A percentile compares a stretch with the other conserved stretches of the same genome.
These are phyloP conservation scores for Mycena albidolilacea DNA, from an alignment of 768 basidiomycete genomes.

Conservation along the genomic window DNA sequence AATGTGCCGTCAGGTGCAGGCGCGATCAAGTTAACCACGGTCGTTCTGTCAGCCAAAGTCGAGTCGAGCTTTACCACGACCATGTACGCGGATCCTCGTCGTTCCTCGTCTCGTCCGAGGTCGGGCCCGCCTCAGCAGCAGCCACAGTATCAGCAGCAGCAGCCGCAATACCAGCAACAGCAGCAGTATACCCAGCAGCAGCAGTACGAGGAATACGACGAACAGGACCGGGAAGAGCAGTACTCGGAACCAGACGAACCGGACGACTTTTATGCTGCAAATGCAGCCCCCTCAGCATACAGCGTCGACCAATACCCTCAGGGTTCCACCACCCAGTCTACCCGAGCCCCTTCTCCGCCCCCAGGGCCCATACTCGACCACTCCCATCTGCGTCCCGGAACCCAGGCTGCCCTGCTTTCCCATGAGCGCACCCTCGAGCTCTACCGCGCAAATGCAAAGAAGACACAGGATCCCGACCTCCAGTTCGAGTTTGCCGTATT, in stretches of 20 bases:
- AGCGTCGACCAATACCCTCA: constrained; percentile 48
- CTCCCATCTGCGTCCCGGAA: constrained; percentile 93
- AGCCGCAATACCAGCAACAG: constrained; percentile 45
- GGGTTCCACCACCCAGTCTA: constrained; percentile 63
- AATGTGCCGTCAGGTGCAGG: neutral
- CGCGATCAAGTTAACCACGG: too few relatives aligned
- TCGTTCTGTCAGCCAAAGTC: neutral
- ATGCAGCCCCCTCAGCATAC: constrained; percentile 49
- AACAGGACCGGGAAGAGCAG: constrained; percentile 56
- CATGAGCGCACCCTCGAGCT: constrained; percentile 97
- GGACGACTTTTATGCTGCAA: constrained; percentile 64
- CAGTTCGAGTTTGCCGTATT: constrained; percentile 99
- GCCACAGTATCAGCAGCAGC: constrained; percentile 41
- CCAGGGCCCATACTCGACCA: constrained; percentile 86
- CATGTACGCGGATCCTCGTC: constrained; percentile 46
- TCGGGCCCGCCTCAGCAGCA: constrained; percentile 46
- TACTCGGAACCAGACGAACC: constrained; percentile 62
- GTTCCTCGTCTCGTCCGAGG: constrained; percentile 44
- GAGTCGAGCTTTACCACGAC: constrained; percentile 22
- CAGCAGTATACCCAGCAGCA: constrained; percentile 43
- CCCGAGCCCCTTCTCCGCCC: constrained; percentile 78
- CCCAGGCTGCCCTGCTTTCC: constrained; percentile 92
- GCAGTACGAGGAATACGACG: constrained; percentile 49
- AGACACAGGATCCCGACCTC: constrained; percentile 97
- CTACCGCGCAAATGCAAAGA: constrained; percentile 98